Evolutionary conservation across 768 basidiomycete genomes (phyloP).

Genomic region (Suillus luteus): DNA sequence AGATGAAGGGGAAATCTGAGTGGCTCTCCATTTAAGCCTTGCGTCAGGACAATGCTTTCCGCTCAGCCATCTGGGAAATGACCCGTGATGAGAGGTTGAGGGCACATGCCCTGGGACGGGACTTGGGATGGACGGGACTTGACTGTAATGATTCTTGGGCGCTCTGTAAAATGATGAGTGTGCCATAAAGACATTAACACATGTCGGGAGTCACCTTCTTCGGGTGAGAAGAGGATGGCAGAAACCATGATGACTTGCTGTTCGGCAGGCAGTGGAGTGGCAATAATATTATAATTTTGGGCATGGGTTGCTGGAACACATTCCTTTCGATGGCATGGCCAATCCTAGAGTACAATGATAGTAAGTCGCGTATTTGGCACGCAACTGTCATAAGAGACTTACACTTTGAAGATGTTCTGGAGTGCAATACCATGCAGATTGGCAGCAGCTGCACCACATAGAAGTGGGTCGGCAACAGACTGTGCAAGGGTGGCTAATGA

Average conservation of each 20-base stretch:
- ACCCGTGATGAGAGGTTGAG: conserved; percentile 61
- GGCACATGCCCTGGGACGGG: conserved; percentile 71
- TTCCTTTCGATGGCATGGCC: conserved; percentile 72
- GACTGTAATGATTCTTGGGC: conserved; percentile 69
- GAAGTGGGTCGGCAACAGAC: conserved; percentile 73
- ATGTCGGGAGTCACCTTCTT: conserved; percentile 58
- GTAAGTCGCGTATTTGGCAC: conserved; percentile 22
- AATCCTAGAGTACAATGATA: conserved; percentile 53
- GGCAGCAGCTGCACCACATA: conserved; percentile 89
- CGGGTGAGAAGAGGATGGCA: conserved; percentile 73
- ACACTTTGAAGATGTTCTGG: conserved; percentile 75
- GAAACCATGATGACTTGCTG: conserved; percentile 67
- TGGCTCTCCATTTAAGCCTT: conserved; percentile 81
- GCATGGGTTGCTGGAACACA: conserved; percentile 56
- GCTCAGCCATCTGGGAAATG: conserved; percentile 62
- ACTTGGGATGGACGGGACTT: conserved; percentile 72
- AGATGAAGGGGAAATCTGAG: conserved; percentile 82
- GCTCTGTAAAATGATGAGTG: conserved; percentile 47
- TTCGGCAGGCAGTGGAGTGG: conserved; percentile 73
- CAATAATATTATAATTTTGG: conserved; percentile 67
- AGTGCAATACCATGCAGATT: conserved; percentile 79
- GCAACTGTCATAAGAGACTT: conserved; percentile 29
- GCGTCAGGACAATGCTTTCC: conserved; percentile 72
- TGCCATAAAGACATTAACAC: not conserved
- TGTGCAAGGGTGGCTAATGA: conserved; percentile 75